Conservation (phyloP, 164 flowering plant species). For the Platanus orientalis region DNA sequence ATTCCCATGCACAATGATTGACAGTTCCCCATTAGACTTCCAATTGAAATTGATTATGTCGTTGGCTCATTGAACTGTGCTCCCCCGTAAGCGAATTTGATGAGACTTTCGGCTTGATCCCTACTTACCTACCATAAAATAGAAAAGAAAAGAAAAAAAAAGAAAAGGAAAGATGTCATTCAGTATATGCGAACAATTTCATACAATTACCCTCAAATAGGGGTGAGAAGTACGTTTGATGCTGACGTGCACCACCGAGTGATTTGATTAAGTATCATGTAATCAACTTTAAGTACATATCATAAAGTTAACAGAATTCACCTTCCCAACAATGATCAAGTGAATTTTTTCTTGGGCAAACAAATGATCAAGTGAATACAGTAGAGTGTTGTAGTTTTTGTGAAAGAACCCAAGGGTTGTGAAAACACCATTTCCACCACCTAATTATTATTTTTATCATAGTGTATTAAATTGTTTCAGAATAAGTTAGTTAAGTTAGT, state of each 20-base stretch:
- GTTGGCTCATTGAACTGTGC: conserved; percentile 6
- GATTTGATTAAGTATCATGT: not conserved
- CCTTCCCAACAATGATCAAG: too few species aligned
- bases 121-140: not conserved
- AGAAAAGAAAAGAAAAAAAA: not conserved
- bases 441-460: not conserved
- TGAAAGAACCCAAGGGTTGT: not conserved
- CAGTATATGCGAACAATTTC: not conserved
- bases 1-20: conserved; percentile 12
- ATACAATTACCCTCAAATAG: not conserved
- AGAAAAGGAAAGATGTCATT: not conserved
- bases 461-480: too few species aligned
- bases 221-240: not conserved
- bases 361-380: too few species aligned
- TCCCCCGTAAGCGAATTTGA: not conserved
- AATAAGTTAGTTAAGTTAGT: not conserved
- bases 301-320: not conserved
- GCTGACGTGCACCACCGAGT: not conserved
- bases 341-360: too few species aligned
- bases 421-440: not conserved
- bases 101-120: not conserved
- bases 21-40: conserved; percentile 7
- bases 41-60: conserved; percentile 23
- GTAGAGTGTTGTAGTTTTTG: too few species aligned
- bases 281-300: not conserved